Percentiles rank a stretch among this genome's conserved stretches.
Conservation (phyloP, 352 stramenopile genomes). For the Phytophthora brassicae region DNA sequence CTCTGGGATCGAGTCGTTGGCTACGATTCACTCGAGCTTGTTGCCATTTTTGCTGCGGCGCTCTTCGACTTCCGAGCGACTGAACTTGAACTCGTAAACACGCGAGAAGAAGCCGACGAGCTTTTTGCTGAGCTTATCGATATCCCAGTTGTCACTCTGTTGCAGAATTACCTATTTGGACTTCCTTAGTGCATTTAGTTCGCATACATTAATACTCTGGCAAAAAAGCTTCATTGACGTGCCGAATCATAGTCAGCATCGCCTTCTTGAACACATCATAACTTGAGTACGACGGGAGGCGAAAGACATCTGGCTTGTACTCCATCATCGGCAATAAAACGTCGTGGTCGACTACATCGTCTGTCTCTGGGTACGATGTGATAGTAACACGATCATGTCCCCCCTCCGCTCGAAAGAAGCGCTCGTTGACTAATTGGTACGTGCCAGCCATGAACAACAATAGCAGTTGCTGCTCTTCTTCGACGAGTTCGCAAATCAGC, state of each 20-base stretch:
- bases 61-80: conserved; percentile 70
- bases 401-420: conserved; percentile 39
- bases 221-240: conserved; percentile 37
- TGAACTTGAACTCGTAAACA: conserved; percentile 47
- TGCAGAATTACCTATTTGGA: conserved; percentile 76
- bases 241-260: conserved; percentile 49
- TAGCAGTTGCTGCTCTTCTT: conserved; percentile 62
- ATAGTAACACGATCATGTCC: conserved; percentile 23
- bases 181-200: conserved; percentile 22
- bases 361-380: conserved; percentile 11
- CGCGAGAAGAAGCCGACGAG: conserved; percentile 56
- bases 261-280: conserved; percentile 54
- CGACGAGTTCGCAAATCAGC: conserved; percentile 51
- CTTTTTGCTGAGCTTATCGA: conserved; percentile 74
- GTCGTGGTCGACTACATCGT: conserved; percentile 24
- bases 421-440: conserved; percentile 42
- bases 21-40: conserved; percentile 67
- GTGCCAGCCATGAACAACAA: conserved; percentile 57
- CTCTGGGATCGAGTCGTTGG: conserved; percentile 79
- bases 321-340: conserved; percentile 46
- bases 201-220: conserved; percentile 20
- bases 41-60: conserved; percentile 69
- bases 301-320: conserved; percentile 35
- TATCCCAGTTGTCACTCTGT: conserved; percentile 63
- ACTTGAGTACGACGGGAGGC: conserved; percentile 52